These are phyloP conservation scores for Euryodendron excelsum DNA, from an alignment of 148 eudicot species.

Conservation along the genomic window DNA sequence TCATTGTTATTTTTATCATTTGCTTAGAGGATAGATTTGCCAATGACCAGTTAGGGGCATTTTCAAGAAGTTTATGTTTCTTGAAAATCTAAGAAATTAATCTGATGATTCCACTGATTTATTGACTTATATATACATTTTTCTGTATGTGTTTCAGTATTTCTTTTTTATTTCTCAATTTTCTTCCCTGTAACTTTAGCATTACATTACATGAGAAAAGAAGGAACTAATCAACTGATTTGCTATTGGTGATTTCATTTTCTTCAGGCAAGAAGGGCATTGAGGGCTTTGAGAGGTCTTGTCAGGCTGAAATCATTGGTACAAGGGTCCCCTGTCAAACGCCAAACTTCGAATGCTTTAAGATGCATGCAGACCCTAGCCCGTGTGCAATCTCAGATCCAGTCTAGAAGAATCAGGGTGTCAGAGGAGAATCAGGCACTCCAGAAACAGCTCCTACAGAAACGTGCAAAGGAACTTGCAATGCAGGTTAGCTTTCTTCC, in stretches of 20 bases:
- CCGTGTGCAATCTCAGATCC: conserved; percentile 74
- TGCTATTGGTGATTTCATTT: background rate
- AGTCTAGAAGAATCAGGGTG: conserved; percentile 68
- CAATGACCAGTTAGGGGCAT: too few species aligned
- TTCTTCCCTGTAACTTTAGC: background rate
- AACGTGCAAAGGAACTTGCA: conserved; percentile 67
- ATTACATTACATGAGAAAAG: background rate
- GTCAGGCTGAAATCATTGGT: conserved; percentile 63
- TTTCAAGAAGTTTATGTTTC: too few species aligned
- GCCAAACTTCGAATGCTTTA: conserved; percentile 70
- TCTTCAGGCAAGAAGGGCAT: conserved; percentile 70
- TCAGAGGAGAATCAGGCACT: conserved; percentile 76
- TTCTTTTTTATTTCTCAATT: background rate
- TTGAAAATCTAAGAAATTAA: too few species aligned
- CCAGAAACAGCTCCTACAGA: conserved; percentile 66
- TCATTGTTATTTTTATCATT: too few species aligned
- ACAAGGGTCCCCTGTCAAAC: conserved; percentile 61
- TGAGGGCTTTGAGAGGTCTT: conserved; percentile 71
- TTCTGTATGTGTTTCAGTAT: background rate
- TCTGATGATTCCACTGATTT: too few species aligned
- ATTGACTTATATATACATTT: too few species aligned
- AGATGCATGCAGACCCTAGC: conserved; percentile 84
- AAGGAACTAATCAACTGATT: background rate
- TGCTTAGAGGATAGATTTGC: too few species aligned
- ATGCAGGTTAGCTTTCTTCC: conserved; percentile 41